phyloP scores from a whole-genome alignment of 2,329 filamentous ascomycete genomes.

The Alternaria alternata region DNA sequence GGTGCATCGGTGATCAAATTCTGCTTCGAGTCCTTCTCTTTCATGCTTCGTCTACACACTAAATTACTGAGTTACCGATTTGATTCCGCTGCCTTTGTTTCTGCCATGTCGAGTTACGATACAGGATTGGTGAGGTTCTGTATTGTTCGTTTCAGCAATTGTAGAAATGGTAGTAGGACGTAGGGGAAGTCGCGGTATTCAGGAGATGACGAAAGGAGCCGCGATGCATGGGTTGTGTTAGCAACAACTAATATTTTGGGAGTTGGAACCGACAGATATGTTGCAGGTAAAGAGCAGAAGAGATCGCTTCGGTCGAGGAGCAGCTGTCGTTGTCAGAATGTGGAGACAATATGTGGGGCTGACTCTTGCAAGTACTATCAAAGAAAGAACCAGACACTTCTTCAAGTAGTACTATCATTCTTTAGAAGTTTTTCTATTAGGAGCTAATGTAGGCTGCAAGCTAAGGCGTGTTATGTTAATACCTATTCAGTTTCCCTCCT shows the following conservation, averaged over 20 bases:
- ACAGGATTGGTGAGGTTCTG: not conserved
- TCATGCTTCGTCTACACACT: not conserved
- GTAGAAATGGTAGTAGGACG: not conserved
- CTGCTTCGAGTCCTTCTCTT: not conserved
- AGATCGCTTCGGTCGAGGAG: not conserved
- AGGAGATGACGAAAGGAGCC: not conserved
- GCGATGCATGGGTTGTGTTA: not conserved
- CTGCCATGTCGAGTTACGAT: not conserved
- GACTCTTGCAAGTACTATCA: too few relatives aligned
- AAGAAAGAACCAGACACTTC: too few relatives aligned
- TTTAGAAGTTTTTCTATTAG: too few relatives aligned
- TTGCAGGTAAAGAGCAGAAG: not conserved
- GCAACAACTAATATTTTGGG: not conserved
- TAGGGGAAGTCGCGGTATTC: not conserved
- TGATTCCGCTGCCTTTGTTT: too few relatives aligned
- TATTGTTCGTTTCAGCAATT: not conserved
- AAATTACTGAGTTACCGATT: too few relatives aligned
- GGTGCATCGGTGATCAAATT: not conserved
- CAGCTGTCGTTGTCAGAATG: not conserved
- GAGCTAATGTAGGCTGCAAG: too few relatives aligned
- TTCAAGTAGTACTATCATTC: too few relatives aligned
- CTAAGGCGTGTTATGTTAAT: too few relatives aligned
- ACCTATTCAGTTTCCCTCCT: too few relatives aligned
- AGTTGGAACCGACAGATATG: not conserved
- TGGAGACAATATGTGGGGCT: not conserved